Percentiles rank a stretch among this genome's conserved stretches.
Evolutionary conservation across 148 eudicot genomes (phyloP).

Genomic region (Silene conica): DNA sequence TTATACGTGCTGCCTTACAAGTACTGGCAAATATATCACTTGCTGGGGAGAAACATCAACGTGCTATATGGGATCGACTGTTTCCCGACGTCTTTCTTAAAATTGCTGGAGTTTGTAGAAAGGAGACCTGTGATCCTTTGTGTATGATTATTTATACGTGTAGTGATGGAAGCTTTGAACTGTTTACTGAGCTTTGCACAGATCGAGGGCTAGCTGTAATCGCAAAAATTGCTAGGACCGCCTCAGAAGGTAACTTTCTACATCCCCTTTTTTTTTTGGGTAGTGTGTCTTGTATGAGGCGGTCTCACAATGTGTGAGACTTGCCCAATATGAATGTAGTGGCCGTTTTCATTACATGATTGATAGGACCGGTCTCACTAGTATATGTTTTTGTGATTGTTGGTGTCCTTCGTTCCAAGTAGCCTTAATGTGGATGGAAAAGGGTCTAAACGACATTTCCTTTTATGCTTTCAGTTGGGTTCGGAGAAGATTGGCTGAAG

Average conservation of each 20-base stretch:
- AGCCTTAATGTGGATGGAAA: background rate
- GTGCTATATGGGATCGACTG: conserved; percentile 56
- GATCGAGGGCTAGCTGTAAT: conserved; percentile 47
- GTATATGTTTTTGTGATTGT: too few species aligned
- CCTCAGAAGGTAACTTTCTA: conserved; percentile 41
- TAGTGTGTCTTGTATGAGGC: background rate
- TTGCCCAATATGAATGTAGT: too few species aligned
- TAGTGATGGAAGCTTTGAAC: conserved; percentile 36
- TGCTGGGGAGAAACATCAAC: conserved; percentile 60
- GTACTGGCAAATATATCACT: conserved; percentile 70
- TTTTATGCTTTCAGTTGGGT: conserved; percentile 39
- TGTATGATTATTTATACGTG: conserved; percentile 72
- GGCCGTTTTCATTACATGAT: too few species aligned
- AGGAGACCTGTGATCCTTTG: conserved; percentile 73
- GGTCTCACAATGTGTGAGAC: background rate
- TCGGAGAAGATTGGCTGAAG: conserved; percentile 73
- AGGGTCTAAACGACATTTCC: background rate
- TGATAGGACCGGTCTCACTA: too few species aligned
- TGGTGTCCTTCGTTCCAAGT: background rate
- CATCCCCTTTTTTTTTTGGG: background rate
- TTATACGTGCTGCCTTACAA: conserved; percentile 63
- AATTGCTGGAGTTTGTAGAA: conserved; percentile 46
- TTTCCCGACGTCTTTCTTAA: conserved; percentile 48
- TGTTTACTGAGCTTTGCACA: conserved; percentile 37
- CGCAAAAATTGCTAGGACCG: conserved; percentile 55